These are phyloP conservation scores for Saccharomycopsis sp. DNA, from an alignment of 805 yeast species.

Conservation along the genomic window DNA sequence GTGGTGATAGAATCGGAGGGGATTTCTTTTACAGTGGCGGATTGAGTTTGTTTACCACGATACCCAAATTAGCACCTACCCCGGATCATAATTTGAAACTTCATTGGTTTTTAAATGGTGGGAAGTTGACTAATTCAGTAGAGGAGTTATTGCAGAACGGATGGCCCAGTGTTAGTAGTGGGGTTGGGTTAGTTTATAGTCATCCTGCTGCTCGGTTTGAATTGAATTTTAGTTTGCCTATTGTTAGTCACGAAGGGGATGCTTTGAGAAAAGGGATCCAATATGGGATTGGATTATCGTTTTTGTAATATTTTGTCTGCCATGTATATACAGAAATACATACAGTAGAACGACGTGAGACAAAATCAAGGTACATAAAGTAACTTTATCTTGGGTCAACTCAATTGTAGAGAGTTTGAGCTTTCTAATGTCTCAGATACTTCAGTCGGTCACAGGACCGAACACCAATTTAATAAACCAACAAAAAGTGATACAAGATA, in stretches of 20 bases:
- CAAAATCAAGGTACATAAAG: too few relatives aligned
- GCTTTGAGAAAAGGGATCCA: conserved; percentile 56
- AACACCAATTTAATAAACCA: too few relatives aligned
- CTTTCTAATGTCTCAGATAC: too few relatives aligned
- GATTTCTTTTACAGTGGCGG: conserved; percentile 51
- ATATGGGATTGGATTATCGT: conserved; percentile 57
- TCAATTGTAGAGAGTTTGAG: too few relatives aligned
- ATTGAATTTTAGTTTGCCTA: conserved; percentile 55
- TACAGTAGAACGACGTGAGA: too few relatives aligned
- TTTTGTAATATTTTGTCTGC: too few relatives aligned
- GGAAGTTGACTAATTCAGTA: conserved; percentile 43
- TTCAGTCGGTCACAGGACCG: too few relatives aligned
- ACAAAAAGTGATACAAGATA: too few relatives aligned
- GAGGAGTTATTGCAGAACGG: conserved; percentile 20
- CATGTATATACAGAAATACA: too few relatives aligned
- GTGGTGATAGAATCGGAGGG: conserved; percentile 60
- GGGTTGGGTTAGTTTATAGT: conserved; percentile 52
- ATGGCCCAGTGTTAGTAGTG: conserved; percentile 45
- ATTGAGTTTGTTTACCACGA: conserved; percentile 46
- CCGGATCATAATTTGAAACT: conserved; percentile 47
- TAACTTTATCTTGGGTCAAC: too few relatives aligned
- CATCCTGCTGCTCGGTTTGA: conserved; percentile 66
- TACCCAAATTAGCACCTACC: conserved; percentile 42
- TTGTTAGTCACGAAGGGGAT: conserved; percentile 45
- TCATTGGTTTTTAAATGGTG: conserved; percentile 61